These are phyloP conservation scores for Aspergillus ochraceoroseus DNA, from an alignment of 2,329 filamentous ascomycete species.

Conservation along the genomic window DNA sequence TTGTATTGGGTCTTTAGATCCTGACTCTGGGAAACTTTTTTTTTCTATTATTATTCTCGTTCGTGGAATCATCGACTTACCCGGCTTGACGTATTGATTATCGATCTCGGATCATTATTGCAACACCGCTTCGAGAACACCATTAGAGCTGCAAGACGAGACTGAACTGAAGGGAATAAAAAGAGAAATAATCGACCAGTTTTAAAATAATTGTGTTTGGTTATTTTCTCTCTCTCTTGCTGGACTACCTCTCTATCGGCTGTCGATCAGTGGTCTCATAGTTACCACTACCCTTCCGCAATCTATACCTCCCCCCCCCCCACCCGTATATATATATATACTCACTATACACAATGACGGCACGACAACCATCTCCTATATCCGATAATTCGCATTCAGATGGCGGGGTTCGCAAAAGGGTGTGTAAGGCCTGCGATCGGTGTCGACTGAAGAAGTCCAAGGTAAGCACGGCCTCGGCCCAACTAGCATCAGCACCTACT, in stretches of 20 bases:
- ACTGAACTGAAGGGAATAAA: neutral
- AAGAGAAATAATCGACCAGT: too few relatives aligned
- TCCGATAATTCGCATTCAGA: constrained; percentile 43
- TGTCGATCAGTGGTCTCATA: too few relatives aligned
- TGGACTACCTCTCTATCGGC: too few relatives aligned
- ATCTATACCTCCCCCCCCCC: neutral
- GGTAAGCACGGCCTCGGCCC: constrained; percentile 35
- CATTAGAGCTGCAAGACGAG: too few relatives aligned
- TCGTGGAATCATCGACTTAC: constrained; percentile 19
- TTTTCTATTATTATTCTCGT: too few relatives aligned
- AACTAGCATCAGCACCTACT: constrained; percentile 16
- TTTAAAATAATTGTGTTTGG: too few relatives aligned
- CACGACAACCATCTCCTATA: constrained; percentile 39
- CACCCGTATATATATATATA: constrained; percentile 6
- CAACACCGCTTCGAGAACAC: constrained; percentile 6
- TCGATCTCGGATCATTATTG: constrained; percentile 12
- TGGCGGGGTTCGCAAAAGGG: constrained; percentile 54
- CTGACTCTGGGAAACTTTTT: too few relatives aligned
- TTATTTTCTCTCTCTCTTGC: neutral
- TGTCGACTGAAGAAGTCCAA: constrained; percentile 64
- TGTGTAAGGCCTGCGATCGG: constrained; percentile 63
- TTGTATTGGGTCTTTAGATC: neutral
- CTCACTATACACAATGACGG: constrained; percentile 32
- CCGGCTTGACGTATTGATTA: constrained; percentile 14
- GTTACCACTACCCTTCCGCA: too few relatives aligned